Evolutionary conservation across 305 asterid species (phyloP).

Genomic region (Fraxinus angustifolia): DNA sequence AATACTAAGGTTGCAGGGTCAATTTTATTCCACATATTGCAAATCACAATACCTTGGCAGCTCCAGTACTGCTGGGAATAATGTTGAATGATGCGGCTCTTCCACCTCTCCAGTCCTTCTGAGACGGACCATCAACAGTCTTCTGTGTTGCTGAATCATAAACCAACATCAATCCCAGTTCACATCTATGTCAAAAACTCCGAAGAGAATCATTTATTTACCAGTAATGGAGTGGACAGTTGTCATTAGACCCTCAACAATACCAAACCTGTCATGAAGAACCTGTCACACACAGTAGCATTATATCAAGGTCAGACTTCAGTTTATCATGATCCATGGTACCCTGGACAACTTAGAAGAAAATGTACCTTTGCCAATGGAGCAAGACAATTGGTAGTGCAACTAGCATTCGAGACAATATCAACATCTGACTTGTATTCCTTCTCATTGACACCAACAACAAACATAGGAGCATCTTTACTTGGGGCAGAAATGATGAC

Average conservation of each 20-base stretch:
- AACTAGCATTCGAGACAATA: constrained; percentile 72
- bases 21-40: neutral
- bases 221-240: constrained; percentile 72
- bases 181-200: neutral
- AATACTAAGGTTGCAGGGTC: neutral
- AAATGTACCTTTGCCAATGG: constrained; percentile 63
- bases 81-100: constrained; percentile 73
- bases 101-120: constrained; percentile 83
- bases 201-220: neutral
- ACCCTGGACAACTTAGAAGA: neutral
- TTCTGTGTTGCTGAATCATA: constrained; percentile 56
- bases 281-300: constrained; percentile 30
- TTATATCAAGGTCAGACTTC: neutral
- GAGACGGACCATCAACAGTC: constrained; percentile 75
- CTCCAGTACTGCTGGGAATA: constrained; percentile 77
- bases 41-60: constrained; percentile 50
- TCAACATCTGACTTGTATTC: constrained; percentile 47
- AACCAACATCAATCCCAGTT: neutral
- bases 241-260: constrained; percentile 66
- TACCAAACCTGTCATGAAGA: constrained; percentile 58
- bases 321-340: neutral
- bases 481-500: constrained; percentile 76
- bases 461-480: constrained; percentile 68
- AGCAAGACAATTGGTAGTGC: constrained; percentile 72
- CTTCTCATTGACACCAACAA: constrained; percentile 65